Evolutionary conservation across 2,329 filamentous ascomycete species (phyloP).

Genomic region (Cladosporium sphaerospermum): DNA sequence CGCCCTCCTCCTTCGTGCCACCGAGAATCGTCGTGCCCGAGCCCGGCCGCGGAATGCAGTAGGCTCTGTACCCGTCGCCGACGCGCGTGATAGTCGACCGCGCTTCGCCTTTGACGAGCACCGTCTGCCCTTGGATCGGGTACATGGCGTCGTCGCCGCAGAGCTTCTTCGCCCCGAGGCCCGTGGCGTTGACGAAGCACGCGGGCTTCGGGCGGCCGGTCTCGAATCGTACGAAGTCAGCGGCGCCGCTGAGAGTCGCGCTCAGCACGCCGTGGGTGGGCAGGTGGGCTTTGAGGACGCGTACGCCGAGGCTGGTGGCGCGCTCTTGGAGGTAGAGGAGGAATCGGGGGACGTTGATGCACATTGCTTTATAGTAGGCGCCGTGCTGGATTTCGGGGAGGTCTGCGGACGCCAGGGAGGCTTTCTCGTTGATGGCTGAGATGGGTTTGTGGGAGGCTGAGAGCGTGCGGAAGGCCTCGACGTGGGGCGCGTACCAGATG

Average conservation of each 20-base stretch:
- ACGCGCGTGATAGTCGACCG: constrained; percentile 24
- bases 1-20: constrained; percentile 38
- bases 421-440: constrained; percentile 17
- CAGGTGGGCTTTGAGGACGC: constrained; percentile 25
- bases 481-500: constrained; percentile 36
- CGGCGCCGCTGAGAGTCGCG: constrained; percentile 20
- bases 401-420: constrained; percentile 20
- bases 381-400: constrained; percentile 21
- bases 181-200: constrained; percentile 39
- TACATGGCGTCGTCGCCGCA: constrained; percentile 32
- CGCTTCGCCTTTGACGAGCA: constrained; percentile 40
- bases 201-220: constrained; percentile 14
- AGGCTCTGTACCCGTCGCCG: constrained; percentile 28
- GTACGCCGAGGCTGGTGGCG: constrained; percentile 23
- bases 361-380: constrained; percentile 30
- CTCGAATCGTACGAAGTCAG: background rate
- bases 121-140: constrained; percentile 42
- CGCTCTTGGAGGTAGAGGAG: constrained; percentile 31
- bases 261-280: constrained; percentile 26
- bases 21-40: constrained; percentile 39
- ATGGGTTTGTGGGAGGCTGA: constrained; percentile 17
- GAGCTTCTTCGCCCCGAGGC: constrained; percentile 35
- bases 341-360: constrained; percentile 35
- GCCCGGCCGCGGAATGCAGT: constrained; percentile 39
- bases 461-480: constrained; percentile 28